These are phyloP conservation scores for Kalaharituber pfeilii DNA, from an alignment of 2,329 filamentous ascomycete species.

Conservation along the genomic window DNA sequence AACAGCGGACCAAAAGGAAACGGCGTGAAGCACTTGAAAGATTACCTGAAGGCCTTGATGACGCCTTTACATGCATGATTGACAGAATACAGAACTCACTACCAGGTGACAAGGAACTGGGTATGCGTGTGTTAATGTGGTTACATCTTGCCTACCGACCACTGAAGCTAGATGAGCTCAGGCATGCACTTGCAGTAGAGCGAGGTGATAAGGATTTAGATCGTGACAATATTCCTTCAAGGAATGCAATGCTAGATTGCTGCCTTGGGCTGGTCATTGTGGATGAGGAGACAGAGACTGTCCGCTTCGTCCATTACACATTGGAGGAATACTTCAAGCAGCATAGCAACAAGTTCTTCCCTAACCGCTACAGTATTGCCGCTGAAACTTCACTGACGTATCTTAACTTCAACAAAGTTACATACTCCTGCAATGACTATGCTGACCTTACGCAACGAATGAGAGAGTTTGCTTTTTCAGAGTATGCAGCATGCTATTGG, in stretches of 20 bases:
- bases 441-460: background rate
- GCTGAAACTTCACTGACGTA: background rate
- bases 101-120: background rate
- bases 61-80: background rate
- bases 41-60: background rate
- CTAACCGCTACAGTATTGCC: background rate
- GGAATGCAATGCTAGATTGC: conserved; percentile 4
- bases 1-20: background rate
- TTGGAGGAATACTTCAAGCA: conserved; percentile 9
- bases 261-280: conserved; percentile 11
- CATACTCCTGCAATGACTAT: background rate
- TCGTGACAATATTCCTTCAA: background rate
- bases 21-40: background rate
- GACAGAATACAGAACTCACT: background rate
- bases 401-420: background rate
- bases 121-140: background rate
- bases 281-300: conserved; percentile 8
- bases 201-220: background rate
- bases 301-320: conserved; percentile 11
- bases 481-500: background rate
- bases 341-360: background rate
- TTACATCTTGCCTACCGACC: background rate
- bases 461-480: background rate
- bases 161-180: background rate
- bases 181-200: background rate